A percentile compares a stretch with the other conserved stretches of the same genome.
Conservation (phyloP, 805 yeast species). For the Starmerella gropengiesseri region DNA sequence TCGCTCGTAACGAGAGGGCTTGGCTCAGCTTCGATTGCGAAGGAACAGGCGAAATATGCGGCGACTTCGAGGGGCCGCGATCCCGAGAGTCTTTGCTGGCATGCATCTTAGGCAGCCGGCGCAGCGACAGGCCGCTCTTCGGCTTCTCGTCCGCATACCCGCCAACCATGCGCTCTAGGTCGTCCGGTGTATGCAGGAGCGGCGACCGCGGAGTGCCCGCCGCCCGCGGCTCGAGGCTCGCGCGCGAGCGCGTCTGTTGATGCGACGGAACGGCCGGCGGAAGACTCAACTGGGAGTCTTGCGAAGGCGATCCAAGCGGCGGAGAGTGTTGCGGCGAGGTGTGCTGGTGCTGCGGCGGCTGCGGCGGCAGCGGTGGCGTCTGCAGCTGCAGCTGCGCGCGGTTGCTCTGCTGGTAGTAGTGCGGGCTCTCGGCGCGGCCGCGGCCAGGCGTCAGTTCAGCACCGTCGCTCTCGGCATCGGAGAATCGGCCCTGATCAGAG, state of each 20-base stretch:
- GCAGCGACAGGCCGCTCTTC: slow-evolving; percentile 4
- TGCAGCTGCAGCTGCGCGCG: no score
- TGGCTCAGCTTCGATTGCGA: no score
- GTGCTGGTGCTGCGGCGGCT: not conserved
- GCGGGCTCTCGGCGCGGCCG: not conserved
- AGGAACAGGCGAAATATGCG: not conserved
- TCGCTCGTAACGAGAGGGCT: no score
- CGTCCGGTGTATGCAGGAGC: not conserved
- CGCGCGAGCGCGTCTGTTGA: no score
- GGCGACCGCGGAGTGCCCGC: no score
- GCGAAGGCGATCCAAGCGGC: not conserved
- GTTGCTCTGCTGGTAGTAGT: not conserved
- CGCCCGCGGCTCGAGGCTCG: no score
- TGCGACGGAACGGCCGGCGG: not conserved
- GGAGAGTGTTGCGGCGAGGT: not conserved
- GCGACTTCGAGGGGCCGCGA: not conserved
- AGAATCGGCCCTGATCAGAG: no score
- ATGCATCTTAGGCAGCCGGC: slow-evolving; percentile 13
- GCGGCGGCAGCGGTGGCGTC: not conserved
- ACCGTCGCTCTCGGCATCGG: no score
- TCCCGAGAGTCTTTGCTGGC: not conserved
- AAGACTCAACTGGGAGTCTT: no score
- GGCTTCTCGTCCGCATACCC: slow-evolving; percentile 16
- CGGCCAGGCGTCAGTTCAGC: no score
- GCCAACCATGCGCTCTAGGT: not conserved